Evolutionary conservation across 345 rosid species (phyloP).

Genomic region (Brassica napus): Da-Ae NC_063449.1:27549001-27549500

Average conservation of each 20-base stretch:
- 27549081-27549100: constrained; percentile 5
- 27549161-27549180: background rate
- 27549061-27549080: constrained; percentile 24
- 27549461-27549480: background rate
- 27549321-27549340: background rate
- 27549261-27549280: background rate
- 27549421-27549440: constrained; percentile 1
- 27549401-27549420: constrained; percentile 4
- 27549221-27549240: constrained; percentile 38
- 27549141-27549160: background rate
- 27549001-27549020: constrained; percentile 40
- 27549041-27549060: constrained; percentile 23
- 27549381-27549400: background rate
- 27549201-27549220: background rate
- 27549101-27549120: constrained; percentile 26
- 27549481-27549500: constrained; percentile 23
- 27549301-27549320: background rate
- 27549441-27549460: background rate
- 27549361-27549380: constrained; percentile 1
- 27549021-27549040: constrained; percentile 35
- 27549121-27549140: background rate
- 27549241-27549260: background rate
- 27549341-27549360: constrained; percentile 22
- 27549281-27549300: background rate
- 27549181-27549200: background rate